phyloP scores from a whole-genome alignment of 768 basidiomycete genomes.

The Lactarius hengduanensis region DNA sequence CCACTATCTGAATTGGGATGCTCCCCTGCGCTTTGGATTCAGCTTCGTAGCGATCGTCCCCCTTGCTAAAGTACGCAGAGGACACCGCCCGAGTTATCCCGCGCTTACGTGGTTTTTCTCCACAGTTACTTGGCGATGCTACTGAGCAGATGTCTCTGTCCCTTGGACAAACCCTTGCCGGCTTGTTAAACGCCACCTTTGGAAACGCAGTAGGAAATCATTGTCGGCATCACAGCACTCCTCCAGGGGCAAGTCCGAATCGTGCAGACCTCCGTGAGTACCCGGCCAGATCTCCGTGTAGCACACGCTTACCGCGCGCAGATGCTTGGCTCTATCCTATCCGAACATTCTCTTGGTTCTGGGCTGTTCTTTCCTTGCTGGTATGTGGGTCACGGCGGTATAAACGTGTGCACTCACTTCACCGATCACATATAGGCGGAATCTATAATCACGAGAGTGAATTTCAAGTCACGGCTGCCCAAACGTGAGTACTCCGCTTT shows the following conservation, averaged over 20 bases:
- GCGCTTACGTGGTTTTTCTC: not conserved
- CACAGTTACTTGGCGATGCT: conserved; percentile 71
- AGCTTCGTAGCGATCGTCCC: conserved; percentile 85
- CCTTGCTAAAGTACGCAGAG: conserved; percentile 66
- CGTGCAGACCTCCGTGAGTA: conserved; percentile 82
- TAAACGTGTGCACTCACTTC: conserved; percentile 3
- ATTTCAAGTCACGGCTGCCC: conserved; percentile 84
- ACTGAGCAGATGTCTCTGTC: conserved; percentile 78
- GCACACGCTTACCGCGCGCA: conserved; percentile 32
- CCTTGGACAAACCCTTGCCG: conserved; percentile 83
- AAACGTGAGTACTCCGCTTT: conserved; percentile 55
- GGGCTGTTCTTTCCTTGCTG: conserved; percentile 87
- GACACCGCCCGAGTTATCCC: not conserved
- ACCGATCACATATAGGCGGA: conserved; percentile 54
- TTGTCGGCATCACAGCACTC: conserved; percentile 84
- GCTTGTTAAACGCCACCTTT: conserved; percentile 81
- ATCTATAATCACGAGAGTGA: conserved; percentile 59
- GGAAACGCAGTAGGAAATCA: conserved; percentile 88
- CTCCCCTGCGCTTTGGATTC: conserved; percentile 67
- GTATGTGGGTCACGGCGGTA: conserved; percentile 37
- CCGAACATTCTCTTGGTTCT: conserved; percentile 89
- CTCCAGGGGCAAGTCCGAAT: conserved; percentile 72
- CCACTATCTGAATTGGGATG: conserved; percentile 72
- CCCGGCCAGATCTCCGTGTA: not conserved
- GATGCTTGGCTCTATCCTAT: conserved; percentile 91